These are phyloP conservation scores for Taphrina communis DNA, from an alignment of 1,139 yeast species.

Conservation along the genomic window DNA sequence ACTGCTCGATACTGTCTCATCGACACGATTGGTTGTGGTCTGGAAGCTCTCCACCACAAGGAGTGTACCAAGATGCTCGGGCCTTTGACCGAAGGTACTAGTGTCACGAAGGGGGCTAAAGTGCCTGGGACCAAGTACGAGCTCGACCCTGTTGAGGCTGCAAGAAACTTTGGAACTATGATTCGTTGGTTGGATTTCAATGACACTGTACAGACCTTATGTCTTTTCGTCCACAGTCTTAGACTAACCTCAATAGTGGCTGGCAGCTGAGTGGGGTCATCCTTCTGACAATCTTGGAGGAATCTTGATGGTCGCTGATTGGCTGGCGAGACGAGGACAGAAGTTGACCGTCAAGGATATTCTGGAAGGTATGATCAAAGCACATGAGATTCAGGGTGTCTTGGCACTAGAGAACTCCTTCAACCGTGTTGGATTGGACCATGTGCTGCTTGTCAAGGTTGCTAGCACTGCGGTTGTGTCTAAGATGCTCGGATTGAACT, in stretches of 20 bases:
- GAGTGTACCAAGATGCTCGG: constrained; percentile 60
- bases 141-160: constrained; percentile 64
- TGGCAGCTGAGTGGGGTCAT: constrained; percentile 72
- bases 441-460: constrained; percentile 64
- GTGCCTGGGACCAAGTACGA: constrained; percentile 61
- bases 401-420: constrained; percentile 65
- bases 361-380: constrained; percentile 63
- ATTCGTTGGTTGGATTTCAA: constrained; percentile 67
- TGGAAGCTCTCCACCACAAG: constrained; percentile 63
- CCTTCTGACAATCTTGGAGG: constrained; percentile 67
- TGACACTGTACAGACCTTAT: constrained; percentile 49
- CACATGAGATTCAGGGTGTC: constrained; percentile 67
- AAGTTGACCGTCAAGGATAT: constrained; percentile 58
- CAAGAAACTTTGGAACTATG: constrained; percentile 63
- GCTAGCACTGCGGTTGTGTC: constrained; percentile 67
- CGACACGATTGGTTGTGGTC: constrained; percentile 66
- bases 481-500: constrained; percentile 58
- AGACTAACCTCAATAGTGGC: constrained; percentile 55
- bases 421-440: constrained; percentile 66
- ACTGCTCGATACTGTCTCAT: constrained; percentile 56
- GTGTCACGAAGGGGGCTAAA: constrained; percentile 61
- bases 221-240: too few species aligned
- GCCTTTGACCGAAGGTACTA: constrained; percentile 63
- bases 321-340: constrained; percentile 59
- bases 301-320: constrained; percentile 64